Base-by-base conservation (phyloP, 495 filamentous ascomycete genomes). In the Glonium stellatum region DNA sequence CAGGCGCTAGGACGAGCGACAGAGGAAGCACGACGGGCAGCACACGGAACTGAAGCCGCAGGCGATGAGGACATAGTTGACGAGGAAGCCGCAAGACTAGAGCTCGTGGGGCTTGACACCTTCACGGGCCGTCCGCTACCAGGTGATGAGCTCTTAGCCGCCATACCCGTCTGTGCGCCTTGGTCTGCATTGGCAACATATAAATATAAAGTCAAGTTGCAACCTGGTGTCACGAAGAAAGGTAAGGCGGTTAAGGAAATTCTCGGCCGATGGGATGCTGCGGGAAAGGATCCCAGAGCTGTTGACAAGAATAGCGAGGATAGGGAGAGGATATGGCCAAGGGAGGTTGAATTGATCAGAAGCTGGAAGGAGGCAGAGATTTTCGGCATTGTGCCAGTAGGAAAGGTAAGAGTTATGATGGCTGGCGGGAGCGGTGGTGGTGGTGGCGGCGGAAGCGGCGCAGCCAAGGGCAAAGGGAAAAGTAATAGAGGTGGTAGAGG, bases 241-340 rank as follows among this genome's bases (percentile, higher is more conserved):
- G 92, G 92, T 1, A 98, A 96, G 71, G 93, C 92, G 15, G 84
- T 96, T 23, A 88, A 88, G 73, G 91, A 96, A 73, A 87, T 97
- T 42, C 68, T 95, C 18, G 80, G 81, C 39, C 79, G 79, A 50
- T 97, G 93, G 91, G 71, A 80, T 8, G 69, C 69, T 11, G 79
- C 86, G 59, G 75, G 79, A 0, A 67, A 64, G 23, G 71, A 79
- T 51, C 63, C 66, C 39, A 82, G 78, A 57, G 72, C 72, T 15
- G 62, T 87, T 4, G 85, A 88, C 64, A 78, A 81, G 67, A 72
- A 69, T 54, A 74, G 71, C 27, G 50, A 73, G 59, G 90, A 90
- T 64, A 76, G 72, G 25, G 91, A 96, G 75, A 83, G 80, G 68
- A 84, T 95, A 66, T 90, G 90, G 79, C 87, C 85, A 3, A 75